A percentile compares a stretch with the other conserved stretches of the same genome.
phyloP scores from a whole-genome alignment of 495 filamentous ascomycete genomes.

The Hyaloscypha finlandica region DNA sequence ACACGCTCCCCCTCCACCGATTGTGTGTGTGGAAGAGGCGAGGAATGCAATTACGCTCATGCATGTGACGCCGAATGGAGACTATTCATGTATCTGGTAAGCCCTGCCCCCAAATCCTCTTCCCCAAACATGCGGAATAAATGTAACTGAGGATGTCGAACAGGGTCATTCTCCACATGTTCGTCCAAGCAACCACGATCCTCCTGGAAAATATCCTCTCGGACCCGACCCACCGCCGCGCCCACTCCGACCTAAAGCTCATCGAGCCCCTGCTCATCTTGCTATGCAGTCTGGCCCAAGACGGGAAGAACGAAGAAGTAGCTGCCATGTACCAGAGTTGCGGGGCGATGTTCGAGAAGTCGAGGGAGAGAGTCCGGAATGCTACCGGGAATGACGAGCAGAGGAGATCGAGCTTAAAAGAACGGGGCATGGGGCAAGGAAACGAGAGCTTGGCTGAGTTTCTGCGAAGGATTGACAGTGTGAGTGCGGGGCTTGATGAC shows the following conservation, averaged over 20 bases:
- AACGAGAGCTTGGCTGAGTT: conserved; percentile 28
- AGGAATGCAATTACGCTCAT: conserved; percentile 88
- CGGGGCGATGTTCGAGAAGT: conserved; percentile 5
- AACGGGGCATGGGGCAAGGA: not conserved
- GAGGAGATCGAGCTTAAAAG: not conserved
- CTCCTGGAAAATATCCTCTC: conserved; percentile 94
- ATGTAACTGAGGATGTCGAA: not conserved
- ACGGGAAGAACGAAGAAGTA: conserved; percentile 20
- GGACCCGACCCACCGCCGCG: conserved; percentile 83
- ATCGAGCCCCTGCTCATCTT: conserved; percentile 23
- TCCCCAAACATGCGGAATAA: conserved; percentile 7
- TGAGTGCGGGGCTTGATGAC: conserved; percentile 22
- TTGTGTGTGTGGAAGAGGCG: conserved; percentile 84
- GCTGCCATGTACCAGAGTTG: conserved; percentile 17
- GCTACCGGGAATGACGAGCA: not conserved
- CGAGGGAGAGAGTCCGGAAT: conserved; percentile 10
- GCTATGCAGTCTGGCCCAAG: conserved; percentile 7
- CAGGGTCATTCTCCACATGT: conserved; percentile 95
- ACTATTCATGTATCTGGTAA: conserved; percentile 94
- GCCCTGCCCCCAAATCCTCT: conserved; percentile 35
- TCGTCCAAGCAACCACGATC: conserved; percentile 89
- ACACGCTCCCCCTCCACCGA: conserved; percentile 83
- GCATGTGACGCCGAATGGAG: conserved; percentile 89
- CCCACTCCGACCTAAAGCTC: conserved; percentile 63
- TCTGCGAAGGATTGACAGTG: conserved; percentile 22